Evolutionary conservation across 257 asterid species (phyloP), one percentile per base, ranked within the genome.

Genomic region (Solanum corneliomulleri): DNA sequence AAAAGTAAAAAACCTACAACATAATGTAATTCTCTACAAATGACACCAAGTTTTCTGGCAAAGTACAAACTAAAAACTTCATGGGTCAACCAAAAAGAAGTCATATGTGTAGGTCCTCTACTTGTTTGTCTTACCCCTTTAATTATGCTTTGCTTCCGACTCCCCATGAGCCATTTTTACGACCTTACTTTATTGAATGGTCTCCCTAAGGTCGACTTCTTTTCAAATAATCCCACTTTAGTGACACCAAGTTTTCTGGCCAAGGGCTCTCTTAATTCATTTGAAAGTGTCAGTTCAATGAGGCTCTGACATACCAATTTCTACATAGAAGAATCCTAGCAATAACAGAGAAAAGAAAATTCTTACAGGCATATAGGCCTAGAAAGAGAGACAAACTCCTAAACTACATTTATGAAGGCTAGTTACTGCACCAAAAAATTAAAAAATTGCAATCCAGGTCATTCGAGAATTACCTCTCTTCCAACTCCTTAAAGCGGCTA

Each of bases 401-500:
- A 70, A 72, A 45, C 29, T 31, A 71, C 31, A 85, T 71, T 47
- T 47, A 29, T 29, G 85, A 49, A 13, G 16, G 33, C 87, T 71
- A 71, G 83, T 70, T 76, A 16, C 64, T 8, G 64, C 84, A 78
- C 37, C 66, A 44, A 45, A 27, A 85, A 18, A 52, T 47, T 47
- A 44, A 14, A 71, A 72, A 71, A 11, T 47, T 47, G 11, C 37
- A 88, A 45, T 66, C 6, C 47, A 87, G 45, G 29, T 70, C 86
- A 84, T 76, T 13, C 52, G 86, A 78, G 87, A 47, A 89, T 90
- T 91, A 97, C 99, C 99, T 90, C 91, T 97, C 99, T 88, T 97
- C 99, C 89, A 96, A 92, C 92, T 97, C 99, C 89, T 96, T 97
- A 89, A 97, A 97, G 77, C 99, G 98, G 90, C 93, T 81, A 39